These are phyloP conservation scores for Lichtheimia corymbifera DNA, from an alignment of 371 early-diverging fungal species.

Conservation along the genomic window DNA sequence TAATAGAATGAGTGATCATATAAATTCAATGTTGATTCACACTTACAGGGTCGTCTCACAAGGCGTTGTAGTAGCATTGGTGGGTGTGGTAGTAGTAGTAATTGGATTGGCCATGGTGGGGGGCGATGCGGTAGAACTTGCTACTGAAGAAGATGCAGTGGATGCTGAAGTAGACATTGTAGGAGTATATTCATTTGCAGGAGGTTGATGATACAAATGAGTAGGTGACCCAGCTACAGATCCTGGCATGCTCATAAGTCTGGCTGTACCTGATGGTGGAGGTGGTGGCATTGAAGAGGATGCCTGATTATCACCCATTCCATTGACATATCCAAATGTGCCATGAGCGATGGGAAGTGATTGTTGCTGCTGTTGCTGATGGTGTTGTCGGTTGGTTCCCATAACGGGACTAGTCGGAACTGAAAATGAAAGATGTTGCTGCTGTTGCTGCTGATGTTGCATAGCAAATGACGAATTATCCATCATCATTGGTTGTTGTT, in stretches of 20 bases:
- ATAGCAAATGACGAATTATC: slow-evolving; percentile 9
- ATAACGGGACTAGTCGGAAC: slow-evolving; percentile 29
- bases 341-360: not conserved
- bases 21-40: too few relatives aligned
- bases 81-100: too few relatives aligned
- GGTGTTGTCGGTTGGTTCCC: slow-evolving; percentile 16
- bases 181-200: slow-evolving; percentile 7
- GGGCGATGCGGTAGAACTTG: slow-evolving; percentile 14
- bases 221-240: slow-evolving; percentile 16
- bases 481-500: slow-evolving; percentile 11
- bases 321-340: slow-evolving; percentile 2
- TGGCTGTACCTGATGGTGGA: slow-evolving; percentile 31
- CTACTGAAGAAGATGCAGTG: slow-evolving; percentile 20
- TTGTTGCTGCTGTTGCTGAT: slow-evolving; percentile 10
- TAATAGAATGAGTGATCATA: not conserved
- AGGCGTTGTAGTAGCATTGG: slow-evolving; percentile 1
- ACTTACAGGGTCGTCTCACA: not conserved
- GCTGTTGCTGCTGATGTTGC: slow-evolving; percentile 14
- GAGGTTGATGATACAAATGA: slow-evolving; percentile 10
- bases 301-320: slow-evolving; percentile 11
- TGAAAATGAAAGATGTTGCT: slow-evolving; percentile 21
- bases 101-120: slow-evolving; percentile 9
- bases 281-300: slow-evolving; percentile 42
- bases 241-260: slow-evolving; percentile 17
- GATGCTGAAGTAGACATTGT: slow-evolving; percentile 17